Evolutionary conservation across 495 filamentous ascomycete species (phyloP).

Genomic region (Penicillium lagena): DNA sequence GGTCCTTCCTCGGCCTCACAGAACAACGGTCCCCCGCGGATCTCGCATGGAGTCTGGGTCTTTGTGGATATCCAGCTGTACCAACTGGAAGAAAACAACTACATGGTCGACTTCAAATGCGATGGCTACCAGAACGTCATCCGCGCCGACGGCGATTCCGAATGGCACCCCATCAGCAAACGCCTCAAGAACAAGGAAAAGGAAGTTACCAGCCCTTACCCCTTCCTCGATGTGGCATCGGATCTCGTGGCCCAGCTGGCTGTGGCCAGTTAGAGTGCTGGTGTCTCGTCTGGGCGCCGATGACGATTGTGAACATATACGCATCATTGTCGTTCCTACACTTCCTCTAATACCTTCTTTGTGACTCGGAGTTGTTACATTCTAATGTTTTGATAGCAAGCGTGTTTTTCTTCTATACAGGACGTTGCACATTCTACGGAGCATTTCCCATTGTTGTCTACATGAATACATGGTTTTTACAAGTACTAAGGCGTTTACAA

Average conservation of each 20-base stretch:
- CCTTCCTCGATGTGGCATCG: constrained; percentile 49
- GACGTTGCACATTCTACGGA: neutral
- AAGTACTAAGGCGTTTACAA: too few species aligned
- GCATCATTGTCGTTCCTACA: neutral
- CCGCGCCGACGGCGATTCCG: constrained; percentile 35
- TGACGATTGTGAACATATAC: constrained; percentile 9
- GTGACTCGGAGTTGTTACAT: constrained; percentile 4
- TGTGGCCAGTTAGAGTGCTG: constrained; percentile 27
- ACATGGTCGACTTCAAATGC: constrained; percentile 97
- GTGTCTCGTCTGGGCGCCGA: neutral
- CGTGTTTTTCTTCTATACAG: constrained; percentile 5
- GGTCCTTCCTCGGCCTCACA: constrained; percentile 39
- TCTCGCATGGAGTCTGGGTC: constrained; percentile 52
- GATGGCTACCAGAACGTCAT: constrained; percentile 89
- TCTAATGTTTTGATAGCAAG: constrained; percentile 10
- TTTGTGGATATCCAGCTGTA: constrained; percentile 97
- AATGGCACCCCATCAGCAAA: constrained; percentile 44
- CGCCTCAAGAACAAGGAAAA: constrained; percentile 46
- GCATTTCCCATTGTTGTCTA: neutral
- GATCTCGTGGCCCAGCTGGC: constrained; percentile 49
- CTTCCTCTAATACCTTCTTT: constrained; percentile 2
- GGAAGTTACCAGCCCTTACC: constrained; percentile 50
- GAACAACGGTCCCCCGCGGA: constrained; percentile 22
- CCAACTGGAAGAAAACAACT: constrained; percentile 86
- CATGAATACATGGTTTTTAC: constrained; percentile 4